These are phyloP conservation scores for Fomitopsis pinicola DNA, from an alignment of 1,284 basidiomycete species.

Conservation along the genomic window DNA sequence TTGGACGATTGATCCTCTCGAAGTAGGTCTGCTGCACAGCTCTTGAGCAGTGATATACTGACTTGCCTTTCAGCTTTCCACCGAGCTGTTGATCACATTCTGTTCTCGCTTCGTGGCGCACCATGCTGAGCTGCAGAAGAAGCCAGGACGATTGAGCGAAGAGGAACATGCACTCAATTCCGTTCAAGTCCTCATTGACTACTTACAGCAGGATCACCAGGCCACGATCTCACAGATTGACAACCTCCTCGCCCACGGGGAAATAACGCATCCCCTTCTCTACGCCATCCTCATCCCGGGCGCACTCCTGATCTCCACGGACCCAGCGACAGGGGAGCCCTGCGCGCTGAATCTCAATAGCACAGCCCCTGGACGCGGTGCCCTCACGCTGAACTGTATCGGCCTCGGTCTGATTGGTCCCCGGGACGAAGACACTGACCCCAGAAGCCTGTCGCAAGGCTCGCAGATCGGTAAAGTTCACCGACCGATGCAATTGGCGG, in stretches of 20 bases:
- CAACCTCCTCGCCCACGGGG: slow-evolving; percentile 43
- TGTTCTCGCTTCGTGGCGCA: neutral
- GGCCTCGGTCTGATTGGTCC: slow-evolving; percentile 22
- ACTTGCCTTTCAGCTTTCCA: slow-evolving; percentile 9
- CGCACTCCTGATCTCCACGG: slow-evolving; percentile 41
- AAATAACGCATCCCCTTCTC: slow-evolving; percentile 53
- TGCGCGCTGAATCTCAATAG: neutral
- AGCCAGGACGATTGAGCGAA: neutral
- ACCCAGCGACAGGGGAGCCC: slow-evolving; percentile 30
- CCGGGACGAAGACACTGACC: slow-evolving; percentile 30
- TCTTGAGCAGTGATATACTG: neutral
- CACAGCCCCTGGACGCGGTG: too few species aligned
- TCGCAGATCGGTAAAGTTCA: neutral
- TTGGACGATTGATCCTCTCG: slow-evolving; percentile 49
- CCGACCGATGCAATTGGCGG: neutral
- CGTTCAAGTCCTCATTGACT: slow-evolving; percentile 41
- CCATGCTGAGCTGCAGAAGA: neutral
- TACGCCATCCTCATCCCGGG: slow-evolving; percentile 50
- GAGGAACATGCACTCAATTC: slow-evolving; percentile 38
- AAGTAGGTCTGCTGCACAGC: slow-evolving; percentile 27
- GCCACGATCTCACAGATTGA: slow-evolving; percentile 40
- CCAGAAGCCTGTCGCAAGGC: slow-evolving; percentile 3
- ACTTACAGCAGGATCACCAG: slow-evolving; percentile 43
- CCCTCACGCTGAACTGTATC: neutral
- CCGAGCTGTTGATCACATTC: neutral